Evolutionary conservation across 2,329 filamentous ascomycete species (phyloP), one percentile per base, ranked within the genome.

Genomic region (Herpomyces periplanetae): DNA sequence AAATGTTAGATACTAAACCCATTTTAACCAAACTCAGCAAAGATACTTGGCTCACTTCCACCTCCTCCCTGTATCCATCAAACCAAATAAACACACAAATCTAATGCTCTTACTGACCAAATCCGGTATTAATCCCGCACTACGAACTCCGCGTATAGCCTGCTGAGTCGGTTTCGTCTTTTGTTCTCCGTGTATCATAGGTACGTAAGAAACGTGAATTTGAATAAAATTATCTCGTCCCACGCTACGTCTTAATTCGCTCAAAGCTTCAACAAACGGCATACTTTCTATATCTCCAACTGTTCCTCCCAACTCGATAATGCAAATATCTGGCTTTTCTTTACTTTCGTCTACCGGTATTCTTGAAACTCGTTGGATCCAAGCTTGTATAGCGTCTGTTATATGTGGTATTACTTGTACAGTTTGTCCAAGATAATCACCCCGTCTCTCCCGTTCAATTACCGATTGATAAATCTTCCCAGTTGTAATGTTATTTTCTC

Each of bases 81-180:
- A n/a, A n/a, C n/a, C n/a, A n/a, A n/a, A n/a, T n/a, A n/a, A n/a
- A n/a, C n/a, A n/a, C n/a, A n/a, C n/a, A n/a, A n/a, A n/a, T n/a
- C n/a, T n/a, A n/a, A n/a, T n/a, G n/a, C n/a, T n/a, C n/a, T n/a
- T n/a, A n/a, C 22, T 11, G 23, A 27, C 25, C 13, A 27, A 25
- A 27, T 49, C 45, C 10, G 45, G 45, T 18, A 46, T 40, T 23
- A 52, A 40, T 33, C 71, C 71, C 26, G 65, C 62, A 33, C 64
- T 73, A 26, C 75, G 61, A 25, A 73, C 59, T 30, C 64, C 56
- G 33, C 61, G 61, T 31, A 91, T 69, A 11, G 75, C 68, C 31
- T 68, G 57, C 38, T 96, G 80, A 0, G 80, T 96, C 0, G 80
- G 80, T 44, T 91, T 91, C 5, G 73, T 91, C 53, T 91, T 91